Base-by-base conservation (phyloP, 768 basidiomycete species). In the Phlegmacium glaucopus region DNA sequence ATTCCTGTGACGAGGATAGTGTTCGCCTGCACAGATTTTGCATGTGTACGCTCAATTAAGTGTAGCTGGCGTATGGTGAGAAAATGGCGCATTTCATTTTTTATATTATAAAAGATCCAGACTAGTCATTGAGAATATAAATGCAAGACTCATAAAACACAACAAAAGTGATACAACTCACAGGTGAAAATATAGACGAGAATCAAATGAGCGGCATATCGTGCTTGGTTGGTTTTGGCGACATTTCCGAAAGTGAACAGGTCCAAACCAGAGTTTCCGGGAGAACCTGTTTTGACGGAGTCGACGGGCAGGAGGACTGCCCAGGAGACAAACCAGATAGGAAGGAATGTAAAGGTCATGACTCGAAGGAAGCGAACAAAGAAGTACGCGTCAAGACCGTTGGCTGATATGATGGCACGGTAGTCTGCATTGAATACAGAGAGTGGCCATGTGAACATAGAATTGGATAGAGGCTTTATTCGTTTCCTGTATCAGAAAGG, bases 241-340 rank as follows among this genome's bases (percentile, higher is more conserved):
- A 95, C 72, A 63, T 94, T 95, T 29, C 95, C 94, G 58, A 88
- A 90, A 2, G 82, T 87, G 59, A 94, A 88, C 29, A 57, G 67
- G 53, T 86, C 80, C 50, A 96, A 71, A 3, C 86, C 83, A 1
- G 64, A 65, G 46, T 79, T 73, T 11, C 70, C 70, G 1, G 59
- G 48, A 2, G 72, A 71, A 1, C 57, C 51, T 0, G 83, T 85
- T 44, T 74, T 70, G 42, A 80, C 79, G 18, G 78, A 67, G 5
- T 84, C 80, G 56, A 88, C 65, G 16, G 95, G 95, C 1, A 98
- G 68, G 27, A 98, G 79, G 48, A 96, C 72, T 42, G 70, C 61
- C 94, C 95, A 97, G 2, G 91, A 89, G 26, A 97, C 25, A 41
- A 92, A 52, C 94, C 92, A 99, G 59, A 96, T 90, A 17, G 96